These are phyloP conservation scores for Taphrina communis DNA, from an alignment of 1,139 yeast species.

Conservation along the genomic window DNA sequence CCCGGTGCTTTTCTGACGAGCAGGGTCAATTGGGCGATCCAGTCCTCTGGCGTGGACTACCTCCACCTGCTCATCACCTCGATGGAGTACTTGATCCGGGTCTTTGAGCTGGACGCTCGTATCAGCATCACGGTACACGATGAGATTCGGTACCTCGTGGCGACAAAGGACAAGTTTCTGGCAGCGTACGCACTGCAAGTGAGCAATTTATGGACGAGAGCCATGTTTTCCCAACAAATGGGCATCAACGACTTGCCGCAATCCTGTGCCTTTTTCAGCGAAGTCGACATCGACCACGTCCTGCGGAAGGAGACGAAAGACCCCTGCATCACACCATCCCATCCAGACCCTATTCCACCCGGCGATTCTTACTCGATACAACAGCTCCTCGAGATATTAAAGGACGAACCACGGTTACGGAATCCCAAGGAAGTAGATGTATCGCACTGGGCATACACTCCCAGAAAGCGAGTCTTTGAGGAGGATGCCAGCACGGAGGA, in stretches of 20 bases:
- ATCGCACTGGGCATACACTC: constrained; percentile 9
- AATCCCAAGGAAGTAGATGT: background rate
- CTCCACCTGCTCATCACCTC: constrained; percentile 81
- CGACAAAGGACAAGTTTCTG: constrained; percentile 71
- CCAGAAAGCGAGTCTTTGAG: constrained; percentile 21
- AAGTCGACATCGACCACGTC: constrained; percentile 87
- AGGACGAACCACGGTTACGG: constrained; percentile 16
- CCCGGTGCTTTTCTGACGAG: constrained; percentile 78
- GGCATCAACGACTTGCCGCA: constrained; percentile 92
- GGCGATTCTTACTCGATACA: constrained; percentile 78
- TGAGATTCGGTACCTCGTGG: constrained; percentile 82
- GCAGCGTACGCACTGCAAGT: constrained; percentile 85
- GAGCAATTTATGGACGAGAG: constrained; percentile 93
- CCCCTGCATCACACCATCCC: constrained; percentile 91
- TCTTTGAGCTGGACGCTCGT: constrained; percentile 75
- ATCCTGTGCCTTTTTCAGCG: constrained; percentile 92
- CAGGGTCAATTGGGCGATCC: constrained; percentile 96
- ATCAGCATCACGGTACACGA: constrained; percentile 91
- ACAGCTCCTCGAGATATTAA: constrained; percentile 44
- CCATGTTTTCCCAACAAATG: constrained; percentile 90
- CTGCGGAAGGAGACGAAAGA: constrained; percentile 86
- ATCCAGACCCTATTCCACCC: constrained; percentile 69
- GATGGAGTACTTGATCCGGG: constrained; percentile 78
- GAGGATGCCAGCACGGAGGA: background rate
- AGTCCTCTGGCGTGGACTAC: constrained; percentile 97